Conservation (phyloP, 163 green algal species). For the Scenedesmus sp. region DNA sequence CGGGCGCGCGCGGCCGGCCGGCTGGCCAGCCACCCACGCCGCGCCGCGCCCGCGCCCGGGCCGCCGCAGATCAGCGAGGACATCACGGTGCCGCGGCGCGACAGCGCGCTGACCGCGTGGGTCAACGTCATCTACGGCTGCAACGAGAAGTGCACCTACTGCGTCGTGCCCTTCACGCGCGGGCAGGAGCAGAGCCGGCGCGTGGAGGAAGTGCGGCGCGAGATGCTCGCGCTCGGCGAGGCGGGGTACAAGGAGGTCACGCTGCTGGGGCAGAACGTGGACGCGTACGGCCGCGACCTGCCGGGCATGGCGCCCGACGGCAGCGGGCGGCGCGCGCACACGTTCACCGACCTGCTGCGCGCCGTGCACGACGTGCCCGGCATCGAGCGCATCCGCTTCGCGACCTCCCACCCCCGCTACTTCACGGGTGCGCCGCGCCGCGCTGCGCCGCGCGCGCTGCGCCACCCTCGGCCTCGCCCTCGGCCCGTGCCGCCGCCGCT, state of each 20-base stretch:
- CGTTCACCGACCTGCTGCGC: slow-evolving; percentile 95
- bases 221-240: slow-evolving; percentile 90
- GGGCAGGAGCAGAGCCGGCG: slow-evolving; percentile 91
- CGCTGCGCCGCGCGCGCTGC: neutral
- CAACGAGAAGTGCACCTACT: slow-evolving; percentile 99
- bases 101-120: slow-evolving; percentile 92
- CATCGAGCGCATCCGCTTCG: slow-evolving; percentile 96
- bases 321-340: slow-evolving; percentile 84
- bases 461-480: neutral
- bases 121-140: slow-evolving; percentile 99
- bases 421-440: slow-evolving; percentile 80
- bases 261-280: slow-evolving; percentile 91
- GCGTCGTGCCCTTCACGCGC: slow-evolving; percentile 94
- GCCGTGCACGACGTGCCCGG: slow-evolving; percentile 89
- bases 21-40: too few species aligned
- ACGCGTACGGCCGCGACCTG: slow-evolving; percentile 96
- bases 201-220: slow-evolving; percentile 84
- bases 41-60: too few species aligned
- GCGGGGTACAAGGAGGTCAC: slow-evolving; percentile 81
- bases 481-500: neutral
- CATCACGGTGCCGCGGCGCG: slow-evolving; percentile 85
- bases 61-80: slow-evolving; percentile 87
- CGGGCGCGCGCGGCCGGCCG: too few species aligned
- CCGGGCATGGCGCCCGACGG: slow-evolving; percentile 84
- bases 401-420: slow-evolving; percentile 93